Evolutionary conservation across 1,139 yeast species (phyloP), one percentile per base, ranked within the genome.

Genomic region (Blastobotrys elegans): DNA sequence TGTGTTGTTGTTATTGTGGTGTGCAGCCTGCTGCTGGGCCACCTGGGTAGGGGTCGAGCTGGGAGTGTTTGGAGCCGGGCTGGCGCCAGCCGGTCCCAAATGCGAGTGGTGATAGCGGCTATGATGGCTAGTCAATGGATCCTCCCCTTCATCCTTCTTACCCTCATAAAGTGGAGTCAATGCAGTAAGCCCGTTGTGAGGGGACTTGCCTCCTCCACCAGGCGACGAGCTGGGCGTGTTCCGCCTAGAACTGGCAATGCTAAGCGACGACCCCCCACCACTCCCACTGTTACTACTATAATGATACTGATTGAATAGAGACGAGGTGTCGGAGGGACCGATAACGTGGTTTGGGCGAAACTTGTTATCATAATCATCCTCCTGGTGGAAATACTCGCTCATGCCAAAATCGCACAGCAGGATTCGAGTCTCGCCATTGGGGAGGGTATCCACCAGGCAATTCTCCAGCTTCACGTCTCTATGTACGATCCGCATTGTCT

Each of bases 381-480:
- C 34, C 72, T 59, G 24, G 6, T n/a, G 17, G 27, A 17, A 39
- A 74, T 71, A 67, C 52, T 70, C 72, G 41, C 76, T 69, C 95
- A 89, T 87, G 4, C 97, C 97, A 69, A 89, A 89, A 67, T 89
- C 97, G 67, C 96, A 87, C 7, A 89, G 62, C 21, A 65, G 44
- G 5, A 67, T 54, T 39, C 56, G 53, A 18, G 45, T 46, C 21
- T 44, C 42, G 50, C 70, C 66, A 20, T 59, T 55, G 11, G 59
- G 59, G 26, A 61, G 57, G 8, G 58, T 53, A 46, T 79, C 80
- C 30, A 87, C 67, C 46, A 90, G 68, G 50, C 94, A 85, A 61
- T 90, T 90, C 59, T 90, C 97, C 44, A 89, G 71, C 64, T 90
- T 90, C 38, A 90, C 69, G 66, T 90, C 97, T 2, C 97, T 95